A percentile compares a stretch with the other conserved stretches of the same genome.
phyloP scores from a whole-genome alignment of 805 yeast species.

The Debaryomyces castellii region DNA sequence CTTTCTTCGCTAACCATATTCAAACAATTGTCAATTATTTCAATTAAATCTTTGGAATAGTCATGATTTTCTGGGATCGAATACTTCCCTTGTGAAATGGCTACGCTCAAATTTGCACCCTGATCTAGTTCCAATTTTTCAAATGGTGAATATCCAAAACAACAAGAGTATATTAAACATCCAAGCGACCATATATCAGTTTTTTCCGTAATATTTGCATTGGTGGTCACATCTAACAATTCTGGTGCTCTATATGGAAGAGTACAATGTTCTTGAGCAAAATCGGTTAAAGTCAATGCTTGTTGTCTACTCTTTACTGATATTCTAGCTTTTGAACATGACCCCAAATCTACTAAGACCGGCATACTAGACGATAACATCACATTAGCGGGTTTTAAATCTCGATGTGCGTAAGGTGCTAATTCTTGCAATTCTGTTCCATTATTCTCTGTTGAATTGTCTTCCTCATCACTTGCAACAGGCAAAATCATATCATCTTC shows the following conservation, averaged over 20 bases:
- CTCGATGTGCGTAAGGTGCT: slow-evolving; percentile 79
- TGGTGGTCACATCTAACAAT: slow-evolving; percentile 71
- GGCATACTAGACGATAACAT: slow-evolving; percentile 77
- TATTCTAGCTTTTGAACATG: slow-evolving; percentile 64
- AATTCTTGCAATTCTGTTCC: slow-evolving; percentile 54
- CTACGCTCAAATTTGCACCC: slow-evolving; percentile 80
- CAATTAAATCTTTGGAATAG: slow-evolving; percentile 57
- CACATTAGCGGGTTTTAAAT: slow-evolving; percentile 85
- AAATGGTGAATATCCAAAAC: slow-evolving; percentile 84
- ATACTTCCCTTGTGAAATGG: slow-evolving; percentile 68
- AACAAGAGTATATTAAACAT: slow-evolving; percentile 71
- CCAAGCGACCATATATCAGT: slow-evolving; percentile 94
- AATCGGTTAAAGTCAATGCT: slow-evolving; percentile 75
- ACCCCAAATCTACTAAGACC: slow-evolving; percentile 81
- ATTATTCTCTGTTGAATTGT: slow-evolving; percentile 13
- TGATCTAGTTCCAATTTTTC: slow-evolving; percentile 76
- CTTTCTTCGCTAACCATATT: slow-evolving; percentile 59
- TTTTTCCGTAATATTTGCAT: slow-evolving; percentile 63
- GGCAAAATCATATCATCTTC: slow-evolving; percentile 25
- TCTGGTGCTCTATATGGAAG: slow-evolving; percentile 91
- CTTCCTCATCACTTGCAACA: slow-evolving; percentile 25
- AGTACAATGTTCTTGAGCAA: slow-evolving; percentile 82
- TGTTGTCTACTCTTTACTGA: slow-evolving; percentile 58
- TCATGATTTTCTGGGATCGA: slow-evolving; percentile 50
- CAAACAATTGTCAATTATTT: slow-evolving; percentile 60